phyloP scores from a whole-genome alignment of 345 rosid genomes.

The Eucalyptus polyanthemos region DNA sequence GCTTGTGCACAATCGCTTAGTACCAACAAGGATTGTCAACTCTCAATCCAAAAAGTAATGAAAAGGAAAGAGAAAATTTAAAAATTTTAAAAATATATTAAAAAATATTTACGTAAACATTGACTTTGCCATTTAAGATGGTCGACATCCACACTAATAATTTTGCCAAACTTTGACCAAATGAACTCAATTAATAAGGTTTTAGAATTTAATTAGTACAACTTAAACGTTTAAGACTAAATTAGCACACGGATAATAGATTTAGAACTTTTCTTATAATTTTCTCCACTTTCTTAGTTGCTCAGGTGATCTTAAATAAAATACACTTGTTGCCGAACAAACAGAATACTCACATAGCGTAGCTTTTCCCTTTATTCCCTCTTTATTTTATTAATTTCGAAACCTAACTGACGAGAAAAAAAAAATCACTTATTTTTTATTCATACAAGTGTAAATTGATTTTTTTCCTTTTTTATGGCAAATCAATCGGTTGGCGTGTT shows the following conservation, averaged over 20 bases:
- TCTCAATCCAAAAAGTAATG: neutral
- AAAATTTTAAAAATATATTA: no score
- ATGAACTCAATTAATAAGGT: no score
- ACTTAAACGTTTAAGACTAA: no score
- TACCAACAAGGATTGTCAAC: no score
- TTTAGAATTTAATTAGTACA: no score
- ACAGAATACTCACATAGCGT: neutral
- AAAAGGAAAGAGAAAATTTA: rapidly evolving
- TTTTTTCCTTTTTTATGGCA: neutral
- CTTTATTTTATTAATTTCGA: neutral
- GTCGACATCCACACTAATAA: rapidly evolving
- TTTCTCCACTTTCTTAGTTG: neutral
- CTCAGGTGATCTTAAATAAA: neutral
- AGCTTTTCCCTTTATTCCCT: neutral
- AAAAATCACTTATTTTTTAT: neutral
- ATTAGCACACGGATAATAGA: rapidly evolving
- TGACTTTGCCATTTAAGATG: no score
- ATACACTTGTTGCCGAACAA: neutral
- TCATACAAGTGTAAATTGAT: neutral
- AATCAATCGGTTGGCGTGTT: neutral
- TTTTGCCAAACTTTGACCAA: no score
- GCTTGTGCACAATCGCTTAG: no score
- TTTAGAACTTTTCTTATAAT: no score
- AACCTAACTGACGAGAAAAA: neutral
- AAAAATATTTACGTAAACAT: no score